phyloP scores from a whole-genome alignment of 2,329 filamentous ascomycete genomes.

The Neonectria coccinea region DNA sequence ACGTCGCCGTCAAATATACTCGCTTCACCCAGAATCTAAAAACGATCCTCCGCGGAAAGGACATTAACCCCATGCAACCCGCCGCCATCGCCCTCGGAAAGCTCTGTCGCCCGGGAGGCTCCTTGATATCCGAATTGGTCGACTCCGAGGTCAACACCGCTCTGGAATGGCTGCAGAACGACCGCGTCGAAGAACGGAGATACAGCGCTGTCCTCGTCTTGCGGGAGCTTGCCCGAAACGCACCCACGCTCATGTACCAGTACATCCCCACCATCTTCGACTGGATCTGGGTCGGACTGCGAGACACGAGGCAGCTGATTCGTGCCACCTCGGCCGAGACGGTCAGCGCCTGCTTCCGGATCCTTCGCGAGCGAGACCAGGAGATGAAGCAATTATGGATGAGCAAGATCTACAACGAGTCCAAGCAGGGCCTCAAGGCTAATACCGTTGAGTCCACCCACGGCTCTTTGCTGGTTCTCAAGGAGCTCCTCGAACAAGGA shows the following conservation, averaged over 20 bases:
- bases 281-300: slow-evolving; percentile 93
- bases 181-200: slow-evolving; percentile 90
- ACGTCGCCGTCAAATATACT: slow-evolving; percentile 92
- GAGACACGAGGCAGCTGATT: slow-evolving; percentile 91
- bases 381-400: slow-evolving; percentile 90
- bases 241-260: slow-evolving; percentile 93
- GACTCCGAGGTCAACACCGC: slow-evolving; percentile 97
- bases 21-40: slow-evolving; percentile 93
- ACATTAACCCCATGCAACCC: slow-evolving; percentile 89
- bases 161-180: slow-evolving; percentile 95
- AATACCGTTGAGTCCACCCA: slow-evolving; percentile 90
- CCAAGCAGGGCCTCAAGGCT: slow-evolving; percentile 80
- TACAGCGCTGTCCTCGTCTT: slow-evolving; percentile 94
- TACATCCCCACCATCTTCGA: slow-evolving; percentile 97
- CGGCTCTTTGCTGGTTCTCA: slow-evolving; percentile 91
- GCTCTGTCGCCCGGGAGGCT: slow-evolving; percentile 90
- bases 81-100: slow-evolving; percentile 91
- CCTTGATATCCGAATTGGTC: slow-evolving; percentile 93
- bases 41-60: slow-evolving; percentile 88
- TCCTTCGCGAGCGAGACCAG: slow-evolving; percentile 92
- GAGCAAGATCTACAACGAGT: slow-evolving; percentile 88
- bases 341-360: slow-evolving; percentile 94
- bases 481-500: slow-evolving; percentile 91
- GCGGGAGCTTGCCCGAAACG: slow-evolving; percentile 90
- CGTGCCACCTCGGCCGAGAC: slow-evolving; percentile 92